phyloP scores from a whole-genome alignment of 768 basidiomycete genomes.

The Auricularia auricula-judae region DNA sequence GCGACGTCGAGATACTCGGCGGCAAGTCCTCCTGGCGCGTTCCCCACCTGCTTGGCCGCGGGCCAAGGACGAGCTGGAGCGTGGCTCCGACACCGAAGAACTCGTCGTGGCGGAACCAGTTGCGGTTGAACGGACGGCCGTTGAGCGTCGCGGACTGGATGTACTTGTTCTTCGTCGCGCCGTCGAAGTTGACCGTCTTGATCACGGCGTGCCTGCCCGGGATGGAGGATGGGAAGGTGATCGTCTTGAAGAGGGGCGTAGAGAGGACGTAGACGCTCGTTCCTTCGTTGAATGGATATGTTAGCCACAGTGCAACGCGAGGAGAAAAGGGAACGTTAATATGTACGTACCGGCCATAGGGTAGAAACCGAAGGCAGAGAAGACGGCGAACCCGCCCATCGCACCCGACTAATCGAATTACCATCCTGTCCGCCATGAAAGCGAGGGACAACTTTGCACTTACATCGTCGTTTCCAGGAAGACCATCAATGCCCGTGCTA shows the following conservation, averaged over 20 bases:
- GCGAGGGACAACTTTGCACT: not conserved
- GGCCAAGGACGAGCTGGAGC: conserved; percentile 10
- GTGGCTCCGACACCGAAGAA: conserved; percentile 9
- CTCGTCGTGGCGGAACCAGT: conserved; percentile 10
- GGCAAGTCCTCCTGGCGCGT: conserved; percentile 8
- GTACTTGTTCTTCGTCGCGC: conserved; percentile 10
- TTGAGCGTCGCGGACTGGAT: conserved; percentile 12
- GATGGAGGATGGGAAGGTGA: conserved; percentile 7
- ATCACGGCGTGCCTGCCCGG: conserved; percentile 7
- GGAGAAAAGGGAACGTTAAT: not conserved
- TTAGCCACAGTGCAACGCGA: not conserved
- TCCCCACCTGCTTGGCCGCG: conserved; percentile 6
- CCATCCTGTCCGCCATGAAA: not conserved
- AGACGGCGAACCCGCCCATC: conserved; percentile 11
- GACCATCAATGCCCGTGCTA: conserved; percentile 6
- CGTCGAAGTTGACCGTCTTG: conserved; percentile 9
- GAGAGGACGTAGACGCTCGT: conserved; percentile 9
- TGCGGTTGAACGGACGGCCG: conserved; percentile 8
- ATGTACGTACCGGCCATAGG: conserved; percentile 9
- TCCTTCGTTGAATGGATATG: not conserved
- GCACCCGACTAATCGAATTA: conserved; percentile 4
- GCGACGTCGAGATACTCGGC: conserved; percentile 2
- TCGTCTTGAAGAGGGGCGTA: conserved; percentile 10
- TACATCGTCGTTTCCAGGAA: conserved; percentile 13
- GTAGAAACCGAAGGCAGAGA: conserved; percentile 9